Evolutionary conservation across 768 basidiomycete species (phyloP), one percentile per base, ranked within the genome.

Genomic region (Lyophyllum atratum): DNA sequence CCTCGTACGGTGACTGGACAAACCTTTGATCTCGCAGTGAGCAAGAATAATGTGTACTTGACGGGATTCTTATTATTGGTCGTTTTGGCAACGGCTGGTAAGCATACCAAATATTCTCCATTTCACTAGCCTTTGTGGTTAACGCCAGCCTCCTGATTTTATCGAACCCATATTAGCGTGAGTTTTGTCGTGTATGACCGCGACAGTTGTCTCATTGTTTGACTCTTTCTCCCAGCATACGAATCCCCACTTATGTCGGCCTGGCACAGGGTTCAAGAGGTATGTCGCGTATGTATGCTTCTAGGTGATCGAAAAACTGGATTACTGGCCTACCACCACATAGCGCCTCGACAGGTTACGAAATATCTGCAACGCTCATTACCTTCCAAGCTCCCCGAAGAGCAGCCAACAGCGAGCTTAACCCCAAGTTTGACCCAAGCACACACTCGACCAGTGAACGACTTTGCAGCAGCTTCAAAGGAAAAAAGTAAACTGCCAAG

Each of bases 241-340:
- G 68, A 48, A 65, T 76, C 11, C 15, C 63, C 3, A 80, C 77
- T n/a, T 80, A 72, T 42, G 59, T 65, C 26, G 52, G 72, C 9
- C 65, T 80, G 7, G 82, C 10, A 83, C 84, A 8, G 81, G 82
- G 3, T 85, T 84, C 68, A 74, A 71, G 49, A 79, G 68, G 82
- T 76, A 44, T 19, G 65, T 42, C 9, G 21, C 9, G 1, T 6
- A 1, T 21, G 9, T 42, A 7, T 26, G 2, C 29, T 28, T 2
- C 15, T 24, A 5, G n/a, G 19, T 19, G 24, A n/a, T n/a, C n/a
- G n/a, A n/a, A n/a, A n/a, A n/a, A n/a, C 33, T 58, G 21, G n/a
- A n/a, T n/a, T n/a, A n/a, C n/a, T n/a, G n/a, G n/a, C n/a, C n/a
- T n/a, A n/a, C n/a, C n/a, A n/a, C n/a, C n/a, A n/a, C n/a, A n/a